Evolutionary conservation across 2,329 filamentous ascomycete species (phyloP).

Genomic region (Colletotrichum trifolii): DNA sequence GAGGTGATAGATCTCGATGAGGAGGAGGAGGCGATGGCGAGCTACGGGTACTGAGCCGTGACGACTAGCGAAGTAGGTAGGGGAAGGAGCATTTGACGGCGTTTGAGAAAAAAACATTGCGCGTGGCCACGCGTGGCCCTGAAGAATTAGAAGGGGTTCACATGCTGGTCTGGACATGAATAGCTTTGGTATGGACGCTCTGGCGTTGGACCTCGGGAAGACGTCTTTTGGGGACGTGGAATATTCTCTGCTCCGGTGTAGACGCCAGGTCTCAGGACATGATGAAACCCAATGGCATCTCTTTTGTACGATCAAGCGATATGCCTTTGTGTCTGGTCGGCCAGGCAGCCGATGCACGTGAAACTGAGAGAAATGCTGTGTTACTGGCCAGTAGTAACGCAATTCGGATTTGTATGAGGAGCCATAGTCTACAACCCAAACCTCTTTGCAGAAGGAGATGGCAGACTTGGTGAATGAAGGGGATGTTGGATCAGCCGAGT

Average conservation of each 20-base stretch:
- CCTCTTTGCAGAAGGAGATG: too few species aligned
- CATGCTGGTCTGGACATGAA: slow-evolving; percentile 18
- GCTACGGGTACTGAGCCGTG: slow-evolving; percentile 50
- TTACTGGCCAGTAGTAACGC: too few species aligned
- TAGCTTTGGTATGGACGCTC: slow-evolving; percentile 18
- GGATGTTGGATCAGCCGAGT: slow-evolving; percentile 1
- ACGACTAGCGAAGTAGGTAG: not conserved
- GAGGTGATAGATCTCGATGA: slow-evolving; percentile 55
- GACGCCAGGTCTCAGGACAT: slow-evolving; percentile 8
- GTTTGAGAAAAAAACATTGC: slow-evolving; percentile 6
- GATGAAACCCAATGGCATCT: slow-evolving; percentile 1
- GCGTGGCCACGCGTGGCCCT: not conserved
- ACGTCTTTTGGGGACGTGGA: not conserved
- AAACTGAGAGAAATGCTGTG: too few species aligned
- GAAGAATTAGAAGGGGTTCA: slow-evolving; percentile 11
- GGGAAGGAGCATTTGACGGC: slow-evolving; percentile 20
- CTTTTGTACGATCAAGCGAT: not conserved
- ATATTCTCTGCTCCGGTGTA: slow-evolving; percentile 18
- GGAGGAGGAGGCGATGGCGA: slow-evolving; percentile 61
- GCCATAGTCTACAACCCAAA: too few species aligned
- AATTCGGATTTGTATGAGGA: too few species aligned
- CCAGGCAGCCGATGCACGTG: too few species aligned
- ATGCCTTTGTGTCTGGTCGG: too few species aligned
- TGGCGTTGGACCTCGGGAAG: not conserved
- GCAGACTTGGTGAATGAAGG: not conserved